phyloP scores from a whole-genome alignment of 1,284 basidiomycete genomes.

The Neonothopanus nambi region DNA sequence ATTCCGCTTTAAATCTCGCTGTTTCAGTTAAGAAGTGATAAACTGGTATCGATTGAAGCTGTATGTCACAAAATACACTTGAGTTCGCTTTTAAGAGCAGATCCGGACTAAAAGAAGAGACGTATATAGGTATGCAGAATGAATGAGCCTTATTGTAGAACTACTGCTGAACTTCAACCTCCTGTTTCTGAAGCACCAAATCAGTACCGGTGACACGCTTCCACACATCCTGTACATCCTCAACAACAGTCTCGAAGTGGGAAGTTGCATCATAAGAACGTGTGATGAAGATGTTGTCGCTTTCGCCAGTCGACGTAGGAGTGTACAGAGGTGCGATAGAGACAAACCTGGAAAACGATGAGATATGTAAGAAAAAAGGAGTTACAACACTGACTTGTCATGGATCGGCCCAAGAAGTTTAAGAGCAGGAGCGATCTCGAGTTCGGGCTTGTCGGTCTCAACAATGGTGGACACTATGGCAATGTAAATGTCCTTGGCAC shows the following conservation, averaged over 20 bases:
- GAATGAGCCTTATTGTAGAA: constrained; percentile 12
- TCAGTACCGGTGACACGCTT: constrained; percentile 77
- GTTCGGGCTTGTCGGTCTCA: constrained; percentile 92
- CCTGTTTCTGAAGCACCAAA: constrained; percentile 83
- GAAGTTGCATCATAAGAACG: constrained; percentile 98
- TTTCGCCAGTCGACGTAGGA: constrained; percentile 79
- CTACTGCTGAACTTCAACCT: constrained; percentile 65
- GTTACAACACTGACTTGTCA: constrained; percentile 76
- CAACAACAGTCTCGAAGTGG: constrained; percentile 98
- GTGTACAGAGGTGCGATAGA: constrained; percentile 88
- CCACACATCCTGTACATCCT: constrained; percentile 95
- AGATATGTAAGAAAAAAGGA: constrained; percentile 3
- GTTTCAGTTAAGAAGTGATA: too few species aligned
- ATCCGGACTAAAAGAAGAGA: constrained; percentile 4
- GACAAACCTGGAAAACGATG: constrained; percentile 71
- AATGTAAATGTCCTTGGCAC: constrained; percentile 92
- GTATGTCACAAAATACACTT: constrained; percentile 14
- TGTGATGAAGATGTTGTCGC: constrained; percentile 94
- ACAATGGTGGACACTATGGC: constrained; percentile 99
- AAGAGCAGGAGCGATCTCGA: constrained; percentile 90
- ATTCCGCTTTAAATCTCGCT: too few species aligned
- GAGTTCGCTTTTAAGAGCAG: constrained; percentile 13
- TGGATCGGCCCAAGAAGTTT: constrained; percentile 91
- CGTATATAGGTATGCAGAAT: constrained; percentile 1
- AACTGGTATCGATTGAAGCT: background rate